A percentile compares a stretch with the other conserved stretches of the same genome.
Conservation (phyloP, 345 rosid species). For the Aethionema arabicum region DNA sequence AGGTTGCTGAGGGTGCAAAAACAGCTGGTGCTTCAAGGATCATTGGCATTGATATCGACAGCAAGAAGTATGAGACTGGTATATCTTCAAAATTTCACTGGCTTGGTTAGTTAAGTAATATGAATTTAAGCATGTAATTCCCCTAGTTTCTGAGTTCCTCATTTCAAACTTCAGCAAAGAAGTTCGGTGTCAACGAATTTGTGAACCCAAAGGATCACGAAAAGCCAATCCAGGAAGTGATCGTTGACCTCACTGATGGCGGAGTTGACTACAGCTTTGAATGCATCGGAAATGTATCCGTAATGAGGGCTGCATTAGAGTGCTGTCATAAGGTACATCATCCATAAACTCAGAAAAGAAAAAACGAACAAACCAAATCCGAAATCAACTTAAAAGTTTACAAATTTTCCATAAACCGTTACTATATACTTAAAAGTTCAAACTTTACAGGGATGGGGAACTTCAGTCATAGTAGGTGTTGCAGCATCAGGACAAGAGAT, state of each 20-base stretch:
- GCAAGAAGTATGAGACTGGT: constrained; percentile 75
- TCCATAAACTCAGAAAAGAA: background rate
- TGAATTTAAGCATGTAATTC: constrained; percentile 57
- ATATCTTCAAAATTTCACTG: constrained; percentile 22
- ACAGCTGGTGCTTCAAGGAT: constrained; percentile 93
- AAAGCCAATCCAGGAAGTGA: constrained; percentile 94
- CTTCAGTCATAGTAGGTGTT: constrained; percentile 93
- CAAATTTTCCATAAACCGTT: too few species aligned
- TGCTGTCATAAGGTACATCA: constrained; percentile 93
- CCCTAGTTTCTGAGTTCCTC: constrained; percentile 44
- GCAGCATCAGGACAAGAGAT: constrained; percentile 99
- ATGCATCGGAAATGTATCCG: constrained; percentile 93
- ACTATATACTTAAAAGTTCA: constrained; percentile 16
- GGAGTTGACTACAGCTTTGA: constrained; percentile 99
- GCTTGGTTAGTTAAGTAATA: constrained; percentile 60
- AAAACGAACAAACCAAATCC: background rate
- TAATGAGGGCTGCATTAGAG: constrained; percentile 96
- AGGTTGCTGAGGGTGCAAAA: constrained; percentile 99
- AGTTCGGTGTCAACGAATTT: constrained; percentile 96
- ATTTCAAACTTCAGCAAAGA: constrained; percentile 35
- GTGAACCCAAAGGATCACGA: constrained; percentile 73
- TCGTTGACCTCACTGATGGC: constrained; percentile 84
- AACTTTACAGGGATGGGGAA: constrained; percentile 89
- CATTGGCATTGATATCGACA: constrained; percentile 92
- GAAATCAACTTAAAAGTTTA: too few species aligned